Evolutionary conservation across 306 rosid genomes (phyloP).

Genomic region (Glycine soja): DNA sequence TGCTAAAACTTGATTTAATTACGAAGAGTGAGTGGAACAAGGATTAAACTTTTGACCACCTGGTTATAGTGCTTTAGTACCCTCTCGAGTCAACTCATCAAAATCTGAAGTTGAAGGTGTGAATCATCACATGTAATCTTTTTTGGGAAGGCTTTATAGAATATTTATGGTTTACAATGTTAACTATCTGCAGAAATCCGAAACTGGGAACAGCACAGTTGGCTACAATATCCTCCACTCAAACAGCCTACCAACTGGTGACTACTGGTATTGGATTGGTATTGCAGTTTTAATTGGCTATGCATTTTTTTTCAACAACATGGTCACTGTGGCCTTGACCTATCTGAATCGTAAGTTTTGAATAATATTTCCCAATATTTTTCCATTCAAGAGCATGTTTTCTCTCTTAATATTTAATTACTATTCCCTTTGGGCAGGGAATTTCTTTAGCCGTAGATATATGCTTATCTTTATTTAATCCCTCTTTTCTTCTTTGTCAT

Average conservation of each 20-base stretch:
- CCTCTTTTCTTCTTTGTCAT: slow-evolving; percentile 1
- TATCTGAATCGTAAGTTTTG: slow-evolving; percentile 77
- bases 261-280: slow-evolving; percentile 82
- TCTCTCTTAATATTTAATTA: background rate
- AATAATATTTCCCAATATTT: slow-evolving; percentile 11
- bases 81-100: background rate
- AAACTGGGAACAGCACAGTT: slow-evolving; percentile 52
- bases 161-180: slow-evolving; percentile 36
- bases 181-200: slow-evolving; percentile 65
- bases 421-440: background rate
- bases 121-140: slow-evolving; percentile 1
- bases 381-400: slow-evolving; percentile 8
- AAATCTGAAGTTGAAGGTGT: slow-evolving; percentile 21
- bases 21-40: background rate
- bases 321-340: slow-evolving; percentile 77
- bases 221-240: slow-evolving; percentile 68
- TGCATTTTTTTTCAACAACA: slow-evolving; percentile 62
- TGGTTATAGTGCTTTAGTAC: background rate
- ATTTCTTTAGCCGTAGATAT: background rate
- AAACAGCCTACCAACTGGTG: slow-evolving; percentile 63
- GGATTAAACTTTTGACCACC: background rate
- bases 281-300: slow-evolving; percentile 57
- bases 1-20: background rate
- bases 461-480: slow-evolving; percentile 15
- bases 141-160: slow-evolving; percentile 17